Base-by-base conservation (phyloP, 306 rosid species). In the Castanea sativa region DNA sequence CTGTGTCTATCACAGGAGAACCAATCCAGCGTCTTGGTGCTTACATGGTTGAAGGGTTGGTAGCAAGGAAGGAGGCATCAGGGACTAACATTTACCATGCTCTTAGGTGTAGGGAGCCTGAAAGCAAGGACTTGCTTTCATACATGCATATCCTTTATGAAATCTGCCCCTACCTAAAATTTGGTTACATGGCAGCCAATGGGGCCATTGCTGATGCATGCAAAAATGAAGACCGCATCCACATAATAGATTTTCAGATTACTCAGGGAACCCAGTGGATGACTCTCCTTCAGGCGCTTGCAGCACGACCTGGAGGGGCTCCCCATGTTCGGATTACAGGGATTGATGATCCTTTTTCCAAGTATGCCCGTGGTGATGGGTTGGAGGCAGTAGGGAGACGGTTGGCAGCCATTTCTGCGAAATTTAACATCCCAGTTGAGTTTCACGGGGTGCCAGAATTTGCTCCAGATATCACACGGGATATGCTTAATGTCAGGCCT, bases 171-270 rank as follows among this genome's bases (percentile, higher is more conserved):
- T 96, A 96, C 83, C 80, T 96, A 18, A 96, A 96, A 78, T 96
- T 96, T 11, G 98, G 99, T 76, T 93, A 96, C 89, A 93, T 96
- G 99, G 98, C 98, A 78, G 99, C 98, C 38, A 96, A 96, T 30
- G 98, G 98, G 71, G 99, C 99, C 49, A 93, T 96, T 57, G 98
- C 98, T 12, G 97, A 93, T 59, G 98, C 97, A 11, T 93, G 96
- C 86, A 85, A 90, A 86, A 87, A 88, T 13, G 98, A 88, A 79
- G 98, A 96, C 53, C 87, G 76, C 60, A 87, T 96, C 77, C 99
- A 96, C 88, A 96, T 96, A 55, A 80, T 96, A 80, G 98, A 96
- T 82, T 96, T 93, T 74, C 99, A 91, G 84, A 96, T 96, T 78
- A 92, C 92, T 86, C 92, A 90, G 78, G 99, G 99, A 59, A 78